Evolutionary conservation across 306 rosid species (phyloP), one percentile per base, ranked within the genome.

Genomic region (Datisca glomerata): DNA sequence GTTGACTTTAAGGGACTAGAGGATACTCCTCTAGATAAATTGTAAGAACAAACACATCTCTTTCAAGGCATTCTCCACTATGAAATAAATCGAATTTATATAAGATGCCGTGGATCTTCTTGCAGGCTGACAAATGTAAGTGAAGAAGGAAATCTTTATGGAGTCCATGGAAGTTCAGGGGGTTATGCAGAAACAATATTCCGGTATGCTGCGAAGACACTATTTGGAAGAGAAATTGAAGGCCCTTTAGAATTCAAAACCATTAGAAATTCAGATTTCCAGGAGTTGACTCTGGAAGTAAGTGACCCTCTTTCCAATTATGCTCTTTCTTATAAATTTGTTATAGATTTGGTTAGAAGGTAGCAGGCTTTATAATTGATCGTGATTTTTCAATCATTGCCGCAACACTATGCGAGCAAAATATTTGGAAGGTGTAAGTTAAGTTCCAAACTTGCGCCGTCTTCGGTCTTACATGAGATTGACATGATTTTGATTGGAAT

Each of bases 121-220:
- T 49, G 60, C 79, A 89, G 95, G 66, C 45, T 89, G 63, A 68
- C 93, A 37, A 80, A 83, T 65, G 60, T 77, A 53, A 68, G 65
- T 36, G 85, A 71, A 42, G 94, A 75, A 40, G 95, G 81, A 35
- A 21, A 59, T 58, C 82, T 83, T 16, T 74, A 74, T 48, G 95
- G 97, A 47, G 97, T 83, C 41, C 46, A 6, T 15, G 97, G 97
- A 67, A 72, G 93, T 72, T 83, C 91, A 41, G 93, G 97, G 35
- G 95, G 95, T 53, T 89, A 89, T 68, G 95, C 84, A 3, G 91
- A 80, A 80, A 80, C 86, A 37, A 61, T 89, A 34, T 89, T 83
- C 48, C 68, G 74, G 51, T 59, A 74, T 63, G 93, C 86, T 43
- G 89, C 91, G 10, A 77, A 80, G 72, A 39, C 57, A 43, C 69